Evolutionary conservation across 192 early-diverging fungal genomes (phyloP).

Genomic region (Dissophora globulifera): DNA sequence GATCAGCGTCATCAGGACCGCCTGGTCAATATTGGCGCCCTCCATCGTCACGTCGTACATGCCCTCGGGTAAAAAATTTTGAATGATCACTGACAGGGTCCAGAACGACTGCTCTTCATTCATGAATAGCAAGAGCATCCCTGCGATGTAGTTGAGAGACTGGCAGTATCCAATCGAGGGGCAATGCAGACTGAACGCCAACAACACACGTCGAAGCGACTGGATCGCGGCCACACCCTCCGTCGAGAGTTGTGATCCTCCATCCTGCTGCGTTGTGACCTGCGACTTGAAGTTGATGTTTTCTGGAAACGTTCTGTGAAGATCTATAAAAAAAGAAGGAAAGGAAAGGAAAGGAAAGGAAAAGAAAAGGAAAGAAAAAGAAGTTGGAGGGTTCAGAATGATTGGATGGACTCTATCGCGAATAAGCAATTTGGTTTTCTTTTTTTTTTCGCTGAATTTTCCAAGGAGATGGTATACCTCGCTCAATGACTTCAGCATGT

Average conservation of each 20-base stretch:
- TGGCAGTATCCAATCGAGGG: constrained; percentile 87
- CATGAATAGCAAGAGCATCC: constrained; percentile 75
- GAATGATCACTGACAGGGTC: constrained; percentile 79
- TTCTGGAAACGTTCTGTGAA: constrained; percentile 82
- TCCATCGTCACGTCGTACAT: constrained; percentile 81
- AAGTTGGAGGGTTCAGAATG: no score
- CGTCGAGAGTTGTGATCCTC: constrained; percentile 46
- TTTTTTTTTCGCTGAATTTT: not conserved
- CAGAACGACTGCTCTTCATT: constrained; percentile 85
- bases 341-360: no score
- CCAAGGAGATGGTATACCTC: constrained; percentile 54
- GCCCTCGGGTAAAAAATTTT: constrained; percentile 77
- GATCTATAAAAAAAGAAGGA: no score
- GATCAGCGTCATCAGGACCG: constrained; percentile 71
- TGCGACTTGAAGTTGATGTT: constrained; percentile 74
- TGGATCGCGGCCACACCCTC: constrained; percentile 58
- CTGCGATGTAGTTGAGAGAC: constrained; percentile 83
- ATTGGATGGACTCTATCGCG: no score
- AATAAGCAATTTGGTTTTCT: no score
- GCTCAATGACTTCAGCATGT: constrained; percentile 73
- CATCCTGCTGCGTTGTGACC: constrained; percentile 33
- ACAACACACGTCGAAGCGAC: constrained; percentile 74
- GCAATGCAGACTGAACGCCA: constrained; percentile 77
- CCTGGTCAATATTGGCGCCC: constrained; percentile 77
- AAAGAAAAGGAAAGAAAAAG: no score